phyloP scores from a whole-genome alignment of 2,329 filamentous ascomycete species.

The Fusarium chlamydosporum region DNA sequence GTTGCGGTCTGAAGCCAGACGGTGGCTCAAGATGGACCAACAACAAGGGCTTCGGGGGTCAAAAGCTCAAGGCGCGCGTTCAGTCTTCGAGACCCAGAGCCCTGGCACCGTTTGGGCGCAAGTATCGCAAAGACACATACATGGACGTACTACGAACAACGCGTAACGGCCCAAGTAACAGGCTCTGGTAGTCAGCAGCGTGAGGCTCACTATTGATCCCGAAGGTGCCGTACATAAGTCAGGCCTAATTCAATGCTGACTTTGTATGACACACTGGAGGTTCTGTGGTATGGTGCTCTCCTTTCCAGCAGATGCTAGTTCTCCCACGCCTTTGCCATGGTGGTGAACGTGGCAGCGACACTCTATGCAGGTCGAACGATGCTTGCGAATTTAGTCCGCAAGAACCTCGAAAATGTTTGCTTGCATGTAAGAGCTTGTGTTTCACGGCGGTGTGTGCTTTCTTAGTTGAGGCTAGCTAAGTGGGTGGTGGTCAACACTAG shows the following conservation, averaged over 20 bases:
- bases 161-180: constrained; percentile 8
- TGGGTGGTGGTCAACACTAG: constrained; percentile 28
- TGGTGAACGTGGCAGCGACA: constrained; percentile 9
- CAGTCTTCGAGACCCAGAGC: constrained; percentile 18
- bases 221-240: constrained; percentile 36
- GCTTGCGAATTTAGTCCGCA: not conserved
- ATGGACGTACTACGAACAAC: not conserved
- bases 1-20: constrained; percentile 21
- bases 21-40: constrained; percentile 17
- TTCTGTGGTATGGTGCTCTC: constrained; percentile 16
- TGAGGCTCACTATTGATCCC: constrained; percentile 24
- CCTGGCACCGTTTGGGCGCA: constrained; percentile 27
- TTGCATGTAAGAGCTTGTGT: constrained; percentile 18
- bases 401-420: constrained; percentile 16
- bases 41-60: constrained; percentile 16
- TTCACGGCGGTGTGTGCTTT: constrained; percentile 41
- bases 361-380: constrained; percentile 8
- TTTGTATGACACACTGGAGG: constrained; percentile 34
- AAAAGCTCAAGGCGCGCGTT: constrained; percentile 17
- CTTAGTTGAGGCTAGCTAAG: constrained; percentile 14
- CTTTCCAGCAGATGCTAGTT: constrained; percentile 7
- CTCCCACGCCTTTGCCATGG: not conserved
- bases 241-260: constrained; percentile 28
- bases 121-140: constrained; percentile 4
- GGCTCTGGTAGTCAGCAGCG: constrained; percentile 15